Evolutionary conservation across 495 filamentous ascomycete genomes (phyloP).

Genomic region (Mycothermus thermophilus): DNA sequence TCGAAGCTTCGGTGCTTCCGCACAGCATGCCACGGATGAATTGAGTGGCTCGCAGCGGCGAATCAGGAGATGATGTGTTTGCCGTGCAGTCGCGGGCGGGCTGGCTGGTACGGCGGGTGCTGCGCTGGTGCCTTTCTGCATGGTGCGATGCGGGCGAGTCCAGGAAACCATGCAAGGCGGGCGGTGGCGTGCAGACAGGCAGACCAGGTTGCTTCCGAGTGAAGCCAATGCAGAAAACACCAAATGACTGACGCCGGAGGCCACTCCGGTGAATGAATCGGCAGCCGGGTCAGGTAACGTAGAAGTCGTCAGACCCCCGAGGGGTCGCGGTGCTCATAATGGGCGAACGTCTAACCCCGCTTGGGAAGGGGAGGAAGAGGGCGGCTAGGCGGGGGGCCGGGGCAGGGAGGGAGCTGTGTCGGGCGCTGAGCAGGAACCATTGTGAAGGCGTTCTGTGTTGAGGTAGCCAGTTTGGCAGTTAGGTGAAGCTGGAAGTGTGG

Average conservation of each 20-base stretch:
- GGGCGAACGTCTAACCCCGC: conserved; percentile 43
- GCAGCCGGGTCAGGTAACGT: conserved; percentile 7
- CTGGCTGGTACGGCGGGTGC: too few species aligned
- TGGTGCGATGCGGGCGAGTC: too few species aligned
- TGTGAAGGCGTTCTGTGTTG: conserved; percentile 13
- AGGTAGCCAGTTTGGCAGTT: conserved; percentile 10
- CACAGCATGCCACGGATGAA: too few species aligned
- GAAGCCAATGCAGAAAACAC: conserved; percentile 10
- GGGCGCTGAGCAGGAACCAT: conserved; percentile 56
- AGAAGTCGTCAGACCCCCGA: conserved; percentile 8
- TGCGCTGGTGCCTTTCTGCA: too few species aligned
- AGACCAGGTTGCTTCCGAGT: conserved; percentile 2
- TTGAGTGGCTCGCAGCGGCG: too few species aligned
- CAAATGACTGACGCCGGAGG: conserved; percentile 3
- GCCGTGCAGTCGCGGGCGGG: conserved; percentile 16
- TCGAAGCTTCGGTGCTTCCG: conserved; percentile 7
- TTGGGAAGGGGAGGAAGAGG: conserved; percentile 74
- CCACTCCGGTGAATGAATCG: too few species aligned
- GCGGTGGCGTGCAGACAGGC: too few species aligned
- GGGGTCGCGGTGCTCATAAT: too few species aligned
- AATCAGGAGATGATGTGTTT: conserved; percentile 10
- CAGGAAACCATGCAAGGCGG: too few species aligned
- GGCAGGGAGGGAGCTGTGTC: conserved; percentile 67
- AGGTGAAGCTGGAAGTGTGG: conserved; percentile 7
- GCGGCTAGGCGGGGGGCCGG: conserved; percentile 68